phyloP scores from a whole-genome alignment of 108 stramenopile genomes.

The Epithemia pelagica region DNA sequence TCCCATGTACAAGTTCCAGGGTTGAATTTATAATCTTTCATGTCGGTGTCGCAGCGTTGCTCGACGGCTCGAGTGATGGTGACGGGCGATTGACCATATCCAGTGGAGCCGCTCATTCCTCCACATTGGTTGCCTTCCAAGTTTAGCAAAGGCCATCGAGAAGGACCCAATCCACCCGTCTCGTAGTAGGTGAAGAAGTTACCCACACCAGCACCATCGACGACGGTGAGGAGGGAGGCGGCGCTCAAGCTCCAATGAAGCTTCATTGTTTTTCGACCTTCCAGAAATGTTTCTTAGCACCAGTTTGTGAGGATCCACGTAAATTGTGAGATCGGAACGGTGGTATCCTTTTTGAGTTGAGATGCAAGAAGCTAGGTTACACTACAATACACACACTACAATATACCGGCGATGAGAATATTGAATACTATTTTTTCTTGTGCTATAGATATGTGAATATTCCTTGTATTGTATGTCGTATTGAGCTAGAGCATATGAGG shows the following conservation, averaged over 20 bases:
- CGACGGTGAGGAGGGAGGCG: not conserved
- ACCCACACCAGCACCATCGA: not conserved
- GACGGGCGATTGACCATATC: constrained; percentile 11
- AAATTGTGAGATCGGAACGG: too few species aligned
- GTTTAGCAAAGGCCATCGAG: constrained; percentile 1
- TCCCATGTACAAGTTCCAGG: constrained; percentile 12
- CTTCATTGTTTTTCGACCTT: not conserved
- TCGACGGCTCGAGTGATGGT: not conserved
- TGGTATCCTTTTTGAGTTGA: too few species aligned
- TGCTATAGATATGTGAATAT: too few species aligned
- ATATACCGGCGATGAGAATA: too few species aligned
- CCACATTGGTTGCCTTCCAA: constrained; percentile 13
- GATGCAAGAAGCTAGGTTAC: too few species aligned
- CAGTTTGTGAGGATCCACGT: too few species aligned
- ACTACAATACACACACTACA: too few species aligned
- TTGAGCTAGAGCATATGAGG: too few species aligned
- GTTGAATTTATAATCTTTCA: not conserved
- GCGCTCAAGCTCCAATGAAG: not conserved
- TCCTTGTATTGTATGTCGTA: too few species aligned
- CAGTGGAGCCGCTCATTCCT: constrained; percentile 2
- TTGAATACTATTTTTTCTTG: too few species aligned
- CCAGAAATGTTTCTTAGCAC: too few species aligned
- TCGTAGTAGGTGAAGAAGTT: constrained; percentile 2
- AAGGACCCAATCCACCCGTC: constrained; percentile 4
- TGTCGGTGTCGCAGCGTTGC: constrained; percentile 1